Evolutionary conservation across 176 grass and related monocot species (phyloP), one percentile per base, ranked within the genome.

Genomic region (Typha latifolia): DNA sequence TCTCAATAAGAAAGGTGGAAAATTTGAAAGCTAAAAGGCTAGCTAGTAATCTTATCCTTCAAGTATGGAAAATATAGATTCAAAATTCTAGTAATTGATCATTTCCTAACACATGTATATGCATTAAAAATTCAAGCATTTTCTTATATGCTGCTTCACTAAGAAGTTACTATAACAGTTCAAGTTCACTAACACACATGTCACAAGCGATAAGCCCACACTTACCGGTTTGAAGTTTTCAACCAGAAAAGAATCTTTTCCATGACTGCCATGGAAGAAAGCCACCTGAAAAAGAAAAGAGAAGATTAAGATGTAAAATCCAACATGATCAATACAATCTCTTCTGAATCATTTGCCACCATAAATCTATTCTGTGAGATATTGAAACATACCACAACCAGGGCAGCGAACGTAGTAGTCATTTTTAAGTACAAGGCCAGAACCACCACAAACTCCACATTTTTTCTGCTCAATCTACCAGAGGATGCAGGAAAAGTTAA

Each of bases 201-300:
- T 37, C 4, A 6, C 34, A 37, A 4, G 34, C 0, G 4, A 37
- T 37, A 37, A 6, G 34, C 34, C 7, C 3, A 37, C 5, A 37
- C 34, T 37, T 37, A 37, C 34, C 5, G 4, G 34, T 37, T 37
- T 4, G 24, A 37, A 48, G 61, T 71, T 32, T 22, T 82, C 72
- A 96, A 50, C 88, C 93, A 5, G 70, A 82, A 67, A 96, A 96
- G 67, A 96, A 96, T 49, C 82, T 96, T 75, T 82, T 91, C 88
- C 88, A 91, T 3, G 88, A 96, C 22, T 91, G 85, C 88, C 93
- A 96, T 50, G 93, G 93, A 62, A 96, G 88, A 80, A 96, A 96
- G 15, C 93, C 93, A 75, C 93, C 93, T 96, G 51, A 3, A 22
- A 70, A 79, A 22, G 67, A 79, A 64, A 23, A 23, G 55, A 74